These are phyloP conservation scores for Aspergillus pseudoglaucus DNA, from an alignment of 2,329 filamentous ascomycete genomes.

Conservation along the genomic window DNA sequence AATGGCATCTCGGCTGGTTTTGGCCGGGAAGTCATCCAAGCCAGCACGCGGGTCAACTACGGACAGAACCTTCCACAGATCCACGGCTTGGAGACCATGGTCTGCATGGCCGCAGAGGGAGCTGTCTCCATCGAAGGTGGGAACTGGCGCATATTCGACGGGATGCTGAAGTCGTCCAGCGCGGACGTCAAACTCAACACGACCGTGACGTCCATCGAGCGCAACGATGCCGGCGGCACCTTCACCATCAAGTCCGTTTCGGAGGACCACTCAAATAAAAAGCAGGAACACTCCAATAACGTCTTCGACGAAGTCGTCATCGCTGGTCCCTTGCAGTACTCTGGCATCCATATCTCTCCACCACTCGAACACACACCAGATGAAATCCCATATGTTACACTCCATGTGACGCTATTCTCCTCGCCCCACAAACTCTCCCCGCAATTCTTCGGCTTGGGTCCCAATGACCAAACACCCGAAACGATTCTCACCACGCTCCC, in stretches of 20 bases:
- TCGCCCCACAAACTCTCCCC: conserved; percentile 68
- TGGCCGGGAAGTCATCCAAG: conserved; percentile 76
- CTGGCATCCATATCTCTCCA: conserved; percentile 53
- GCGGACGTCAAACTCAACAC: conserved; percentile 61
- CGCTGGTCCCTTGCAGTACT: conserved; percentile 76
- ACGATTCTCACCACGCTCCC: conserved; percentile 78
- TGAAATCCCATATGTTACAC: conserved; percentile 72
- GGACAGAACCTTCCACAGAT: conserved; percentile 81
- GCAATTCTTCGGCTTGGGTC: conserved; percentile 61
- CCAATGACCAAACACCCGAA: conserved; percentile 52
- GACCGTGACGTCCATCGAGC: conserved; percentile 55
- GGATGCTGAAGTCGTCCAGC: conserved; percentile 63
- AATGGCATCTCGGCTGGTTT: conserved; percentile 65
- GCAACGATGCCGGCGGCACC: conserved; percentile 26
- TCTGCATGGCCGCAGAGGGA: conserved; percentile 82
- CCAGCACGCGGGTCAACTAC: conserved; percentile 89
- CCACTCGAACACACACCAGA: conserved; percentile 54
- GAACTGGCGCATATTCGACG: conserved; percentile 91
- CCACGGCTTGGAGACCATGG: conserved; percentile 84
- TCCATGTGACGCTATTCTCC: conserved; percentile 86
- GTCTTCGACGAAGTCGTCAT: conserved; percentile 74
- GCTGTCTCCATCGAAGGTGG: conserved; percentile 73
- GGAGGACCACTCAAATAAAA: conserved; percentile 7
- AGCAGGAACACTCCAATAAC: conserved; percentile 10
- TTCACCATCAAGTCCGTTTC: conserved; percentile 40